Evolutionary conservation across 1,139 yeast genomes (phyloP), one percentile per base, ranked within the genome.

Genomic region (Diutina catenulata): DNA sequence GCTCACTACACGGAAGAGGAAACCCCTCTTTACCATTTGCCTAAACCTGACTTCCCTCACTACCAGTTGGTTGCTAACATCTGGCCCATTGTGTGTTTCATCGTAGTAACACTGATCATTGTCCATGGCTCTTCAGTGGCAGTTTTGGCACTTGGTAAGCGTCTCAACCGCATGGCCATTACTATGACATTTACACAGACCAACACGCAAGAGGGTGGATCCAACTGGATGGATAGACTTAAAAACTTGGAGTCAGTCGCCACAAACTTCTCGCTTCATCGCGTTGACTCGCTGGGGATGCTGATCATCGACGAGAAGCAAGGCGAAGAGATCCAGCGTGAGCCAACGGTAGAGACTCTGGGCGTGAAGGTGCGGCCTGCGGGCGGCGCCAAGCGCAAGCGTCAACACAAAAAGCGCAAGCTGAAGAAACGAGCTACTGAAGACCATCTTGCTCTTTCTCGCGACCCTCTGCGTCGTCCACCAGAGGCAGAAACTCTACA

Each of bases 51-150:
- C 1, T 59, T 73, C 14, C 73, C 76, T 11, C 76, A 82, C 53
- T 80, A 79, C 57, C 84, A 73, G 49, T 60, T 87, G 32, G 70
- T 91, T 37, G 77, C 83, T 2, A 59, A 74, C 4, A 70, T 91
- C 38, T 91, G 98, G 97, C 98, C 98, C 1, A 70, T 86, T 7
- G 84, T 82, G 1, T 78, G 91, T 33, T 91, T 91, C 50, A 62
- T 91, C 43, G 86, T 91, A 28, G 67, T 91, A 9, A 73, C 94
- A 0, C 87, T 96, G 2, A 91, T 91, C 49, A 64, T 87, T 21
- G 94, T 91, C 22, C 98, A 91, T 59, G 98, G 98, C 11, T 88
- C 97, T 0, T 87, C 96, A 0, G 95, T 91, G 35, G 98, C 98
- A 0, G 95, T 88, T 5, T 72, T 87, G 46, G 79, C 93, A 0